Percentiles rank a stretch among this genome's conserved stretches.
Conservation (phyloP, 108 stramenopile species). For the Fragilaria radians region DNA sequence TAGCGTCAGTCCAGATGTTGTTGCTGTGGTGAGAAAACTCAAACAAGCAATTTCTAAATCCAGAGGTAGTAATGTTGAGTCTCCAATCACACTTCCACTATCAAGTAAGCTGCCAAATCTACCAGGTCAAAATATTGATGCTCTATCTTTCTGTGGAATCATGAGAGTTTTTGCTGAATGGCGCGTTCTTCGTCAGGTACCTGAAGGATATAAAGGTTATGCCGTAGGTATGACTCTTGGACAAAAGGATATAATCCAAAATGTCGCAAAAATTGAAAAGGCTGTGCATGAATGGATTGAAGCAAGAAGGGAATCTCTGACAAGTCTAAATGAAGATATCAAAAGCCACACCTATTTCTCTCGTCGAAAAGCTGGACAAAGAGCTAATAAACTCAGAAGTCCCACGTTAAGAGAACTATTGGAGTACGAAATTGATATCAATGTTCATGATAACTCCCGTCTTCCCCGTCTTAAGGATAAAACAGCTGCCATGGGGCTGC, state of each 20-base stretch:
- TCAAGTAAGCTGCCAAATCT: background rate
- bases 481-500: slow-evolving; percentile 54
- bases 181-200: slow-evolving; percentile 67
- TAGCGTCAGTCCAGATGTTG: slow-evolving; percentile 18
- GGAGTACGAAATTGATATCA: slow-evolving; percentile 32
- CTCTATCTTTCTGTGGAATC: slow-evolving; percentile 53
- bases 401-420: slow-evolving; percentile 51
- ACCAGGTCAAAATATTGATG: slow-evolving; percentile 39
- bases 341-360: background rate
- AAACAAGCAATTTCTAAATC: slow-evolving; percentile 23
- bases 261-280: slow-evolving; percentile 63
- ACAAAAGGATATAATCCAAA: slow-evolving; percentile 67
- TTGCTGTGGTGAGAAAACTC: slow-evolving; percentile 23
- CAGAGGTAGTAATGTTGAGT: slow-evolving; percentile 30
- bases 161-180: slow-evolving; percentile 71
- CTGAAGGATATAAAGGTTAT: slow-evolving; percentile 64
- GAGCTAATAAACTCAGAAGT: slow-evolving; percentile 5
- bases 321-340: slow-evolving; percentile 6
- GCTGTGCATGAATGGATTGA: slow-evolving; percentile 47
- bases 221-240: slow-evolving; percentile 68
- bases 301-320: background rate
- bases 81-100: slow-evolving; percentile 3
- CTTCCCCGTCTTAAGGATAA: slow-evolving; percentile 56
- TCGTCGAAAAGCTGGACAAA: background rate
- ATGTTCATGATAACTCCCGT: slow-evolving; percentile 31